Evolutionary conservation across 2,329 filamentous ascomycete species (phyloP).

Genomic region (Hymenoscyphus repandus): DNA sequence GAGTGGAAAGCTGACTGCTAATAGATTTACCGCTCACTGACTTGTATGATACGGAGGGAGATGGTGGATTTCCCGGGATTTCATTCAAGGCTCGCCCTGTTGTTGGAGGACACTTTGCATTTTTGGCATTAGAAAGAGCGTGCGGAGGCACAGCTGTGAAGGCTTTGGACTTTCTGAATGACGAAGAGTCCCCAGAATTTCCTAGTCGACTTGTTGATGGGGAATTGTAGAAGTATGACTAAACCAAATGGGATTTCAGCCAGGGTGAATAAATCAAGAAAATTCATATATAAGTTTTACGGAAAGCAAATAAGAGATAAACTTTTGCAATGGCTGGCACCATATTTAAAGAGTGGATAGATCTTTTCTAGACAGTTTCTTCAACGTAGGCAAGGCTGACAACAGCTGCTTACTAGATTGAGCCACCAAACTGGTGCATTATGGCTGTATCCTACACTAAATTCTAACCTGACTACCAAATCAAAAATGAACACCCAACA

Average conservation of each 20-base stretch:
- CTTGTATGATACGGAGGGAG: conserved; percentile 73
- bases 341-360: too few relatives aligned
- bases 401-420: too few relatives aligned
- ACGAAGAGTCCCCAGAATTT: conserved; percentile 21
- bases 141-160: conserved; percentile 65
- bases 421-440: too few relatives aligned
- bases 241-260: neutral
- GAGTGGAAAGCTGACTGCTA: conserved; percentile 10
- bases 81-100: conserved; percentile 79
- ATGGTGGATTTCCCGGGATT: conserved; percentile 68
- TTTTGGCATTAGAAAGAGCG: conserved; percentile 73
- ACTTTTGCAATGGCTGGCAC: too few relatives aligned
- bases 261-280: neutral
- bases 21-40: conserved; percentile 72
- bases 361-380: too few relatives aligned
- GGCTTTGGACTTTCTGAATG: conserved; percentile 47
- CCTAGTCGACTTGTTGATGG: conserved; percentile 10
- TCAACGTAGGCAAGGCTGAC: too few relatives aligned
- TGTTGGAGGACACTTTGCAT: conserved; percentile 80
- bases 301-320: too few relatives aligned
- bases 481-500: too few relatives aligned
- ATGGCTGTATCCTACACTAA: too few relatives aligned
- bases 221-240: conserved; percentile 17
- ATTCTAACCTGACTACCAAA: too few relatives aligned
- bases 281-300: neutral